Conservation (phyloP, 163 green algal genomes). For the Scenedesmus sp. region DNA sequence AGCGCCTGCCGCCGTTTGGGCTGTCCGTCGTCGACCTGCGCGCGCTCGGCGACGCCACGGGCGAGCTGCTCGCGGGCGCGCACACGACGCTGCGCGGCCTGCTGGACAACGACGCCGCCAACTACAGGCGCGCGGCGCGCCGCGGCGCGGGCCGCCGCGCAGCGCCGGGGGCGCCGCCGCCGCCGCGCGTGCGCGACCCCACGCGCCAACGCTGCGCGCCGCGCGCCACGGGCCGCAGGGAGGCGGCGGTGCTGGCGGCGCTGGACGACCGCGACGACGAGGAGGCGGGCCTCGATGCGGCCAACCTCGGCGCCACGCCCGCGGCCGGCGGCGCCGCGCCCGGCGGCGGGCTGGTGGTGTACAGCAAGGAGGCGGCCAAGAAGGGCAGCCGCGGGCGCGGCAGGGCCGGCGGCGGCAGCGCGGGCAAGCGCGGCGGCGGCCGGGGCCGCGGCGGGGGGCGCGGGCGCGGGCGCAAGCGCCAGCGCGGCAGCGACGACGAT, state of each 20-base stretch:
- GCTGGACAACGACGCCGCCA: constrained; percentile 53
- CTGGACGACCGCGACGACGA: constrained; percentile 1
- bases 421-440: not conserved
- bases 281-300: not conserved
- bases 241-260: constrained; percentile 18
- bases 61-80: constrained; percentile 27
- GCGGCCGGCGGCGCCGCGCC: not conserved
- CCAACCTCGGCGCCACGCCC: not conserved
- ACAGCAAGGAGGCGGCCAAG: constrained; percentile 11
- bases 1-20: constrained; percentile 11
- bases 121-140: constrained; percentile 38
- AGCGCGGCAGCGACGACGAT: constrained; percentile 17
- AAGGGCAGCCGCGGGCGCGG: not conserved
- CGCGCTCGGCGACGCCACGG: constrained; percentile 37
- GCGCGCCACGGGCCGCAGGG: constrained; percentile 21
- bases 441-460: not conserved
- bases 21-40: constrained; percentile 21
- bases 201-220: too few species aligned
- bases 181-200: too few species aligned
- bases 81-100: constrained; percentile 52
- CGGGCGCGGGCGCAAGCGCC: not conserved
- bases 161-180: not conserved
- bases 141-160: not conserved
- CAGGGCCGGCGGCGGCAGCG: not conserved
- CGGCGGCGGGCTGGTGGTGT: constrained; percentile 23